Evolutionary conservation across 2,329 filamentous ascomycete genomes (phyloP).

Genomic region (Diplodia corticola): DNA sequence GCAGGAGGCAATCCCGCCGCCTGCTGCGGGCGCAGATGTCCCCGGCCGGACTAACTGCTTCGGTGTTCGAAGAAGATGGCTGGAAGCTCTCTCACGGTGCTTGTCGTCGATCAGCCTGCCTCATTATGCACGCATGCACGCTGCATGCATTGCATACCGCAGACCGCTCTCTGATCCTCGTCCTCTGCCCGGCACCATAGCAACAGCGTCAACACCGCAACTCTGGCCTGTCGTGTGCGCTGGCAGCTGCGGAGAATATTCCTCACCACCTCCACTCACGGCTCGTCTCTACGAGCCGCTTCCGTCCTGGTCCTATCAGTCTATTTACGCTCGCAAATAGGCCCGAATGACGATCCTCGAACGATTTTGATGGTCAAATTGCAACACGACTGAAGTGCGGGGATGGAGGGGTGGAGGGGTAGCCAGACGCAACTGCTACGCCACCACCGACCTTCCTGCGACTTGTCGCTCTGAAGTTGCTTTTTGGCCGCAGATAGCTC

Average conservation of each 20-base stretch:
- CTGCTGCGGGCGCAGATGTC: neutral
- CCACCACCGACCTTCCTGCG: neutral
- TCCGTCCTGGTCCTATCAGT: conserved; percentile 4
- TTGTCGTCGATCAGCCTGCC: conserved; percentile 3
- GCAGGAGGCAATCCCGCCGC: neutral
- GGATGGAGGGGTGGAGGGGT: conserved; percentile 3
- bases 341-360: neutral
- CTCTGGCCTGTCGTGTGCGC: conserved; percentile 7
- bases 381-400: neutral
- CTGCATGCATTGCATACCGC: neutral
- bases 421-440: neutral
- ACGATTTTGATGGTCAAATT: neutral
- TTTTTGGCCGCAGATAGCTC: neutral
- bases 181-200: neutral
- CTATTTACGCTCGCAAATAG: neutral
- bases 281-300: neutral
- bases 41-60: conserved; percentile 8
- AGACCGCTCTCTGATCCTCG: conserved; percentile 2
- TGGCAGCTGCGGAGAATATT: conserved; percentile 14
- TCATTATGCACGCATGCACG: conserved; percentile 11
- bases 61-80: neutral
- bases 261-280: conserved; percentile 3
- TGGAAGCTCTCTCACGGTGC: conserved; percentile 5
- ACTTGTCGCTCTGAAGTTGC: neutral
- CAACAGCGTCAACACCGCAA: conserved; percentile 21